Evolutionary conservation across 139 green algal genomes (phyloP).

Genomic region (Spirogloea muscicola): DNA sequence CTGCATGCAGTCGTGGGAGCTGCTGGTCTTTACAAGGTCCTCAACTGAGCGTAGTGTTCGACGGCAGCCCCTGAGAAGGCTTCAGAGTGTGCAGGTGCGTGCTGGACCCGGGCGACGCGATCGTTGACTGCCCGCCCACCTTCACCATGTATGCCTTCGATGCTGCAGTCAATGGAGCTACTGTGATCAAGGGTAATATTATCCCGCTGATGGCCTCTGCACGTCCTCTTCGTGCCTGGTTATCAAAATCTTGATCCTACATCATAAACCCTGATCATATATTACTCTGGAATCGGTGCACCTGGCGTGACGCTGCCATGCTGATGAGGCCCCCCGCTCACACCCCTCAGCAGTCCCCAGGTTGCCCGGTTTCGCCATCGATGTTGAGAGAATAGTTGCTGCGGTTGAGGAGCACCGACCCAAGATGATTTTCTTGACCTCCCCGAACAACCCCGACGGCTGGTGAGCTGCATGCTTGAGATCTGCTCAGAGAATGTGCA

Average conservation of each 20-base stretch:
- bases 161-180: conserved; percentile 84
- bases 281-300: too few relatives aligned
- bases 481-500: too few relatives aligned
- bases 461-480: too few relatives aligned
- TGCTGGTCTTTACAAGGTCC: neutral
- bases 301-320: too few relatives aligned
- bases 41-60: neutral
- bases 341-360: conserved; percentile 67
- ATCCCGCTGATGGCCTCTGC: too few relatives aligned
- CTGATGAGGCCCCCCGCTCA: too few relatives aligned
- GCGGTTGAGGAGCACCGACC: conserved; percentile 75
- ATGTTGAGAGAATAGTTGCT: conserved; percentile 72
- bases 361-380: conserved; percentile 72
- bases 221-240: too few relatives aligned
- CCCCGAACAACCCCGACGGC: conserved; percentile 98
- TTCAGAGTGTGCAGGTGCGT: too few relatives aligned
- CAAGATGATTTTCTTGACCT: conserved; percentile 98
- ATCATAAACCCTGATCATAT: too few relatives aligned
- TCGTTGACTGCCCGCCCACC: conserved; percentile 89
- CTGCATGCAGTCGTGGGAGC: neutral
- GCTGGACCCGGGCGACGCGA: conserved; percentile 87
- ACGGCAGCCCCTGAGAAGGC: too few relatives aligned
- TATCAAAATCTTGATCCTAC: too few relatives aligned
- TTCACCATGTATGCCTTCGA: conserved; percentile 99
- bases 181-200: conserved; percentile 62